Percentiles rank a stretch among this genome's conserved stretches.
Evolutionary conservation across 75 land plant genomes (phyloP).

Genomic region (Chamaecyparis obtusa): DNA sequence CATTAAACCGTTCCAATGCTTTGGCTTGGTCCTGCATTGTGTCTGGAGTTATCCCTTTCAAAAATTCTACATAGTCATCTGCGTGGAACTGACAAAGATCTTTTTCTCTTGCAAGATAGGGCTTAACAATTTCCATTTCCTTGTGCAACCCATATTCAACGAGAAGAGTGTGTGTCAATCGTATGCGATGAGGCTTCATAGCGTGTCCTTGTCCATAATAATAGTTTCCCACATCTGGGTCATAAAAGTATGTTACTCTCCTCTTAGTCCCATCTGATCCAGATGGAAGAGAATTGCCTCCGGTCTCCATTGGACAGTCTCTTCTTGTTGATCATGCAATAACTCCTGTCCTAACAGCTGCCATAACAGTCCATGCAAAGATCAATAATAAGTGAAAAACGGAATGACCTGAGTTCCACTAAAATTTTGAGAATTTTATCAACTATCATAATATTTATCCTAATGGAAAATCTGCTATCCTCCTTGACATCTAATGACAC

Average conservation of each 20-base stretch:
- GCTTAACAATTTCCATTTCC: slow-evolving; percentile 47
- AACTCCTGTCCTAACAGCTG: neutral
- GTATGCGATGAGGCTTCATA: slow-evolving; percentile 73
- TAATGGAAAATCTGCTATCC: neutral
- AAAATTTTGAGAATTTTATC: neutral
- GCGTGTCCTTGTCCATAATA: slow-evolving; percentile 71
- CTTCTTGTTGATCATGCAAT: neutral
- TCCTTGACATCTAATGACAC: neutral
- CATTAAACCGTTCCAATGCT: slow-evolving; percentile 53
- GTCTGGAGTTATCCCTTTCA: slow-evolving; percentile 46
- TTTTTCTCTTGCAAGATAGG: slow-evolving; percentile 50
- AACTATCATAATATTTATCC: neutral
- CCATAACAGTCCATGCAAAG: neutral
- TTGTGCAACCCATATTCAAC: slow-evolving; percentile 52
- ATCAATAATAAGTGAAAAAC: neutral
- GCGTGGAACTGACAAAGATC: slow-evolving; percentile 69
- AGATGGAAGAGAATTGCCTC: slow-evolving; percentile 45
- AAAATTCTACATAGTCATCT: slow-evolving; percentile 60
- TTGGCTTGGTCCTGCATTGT: slow-evolving; percentile 45
- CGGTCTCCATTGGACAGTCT: slow-evolving; percentile 29
- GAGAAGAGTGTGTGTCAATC: slow-evolving; percentile 71
- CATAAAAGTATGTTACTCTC: slow-evolving; percentile 59
- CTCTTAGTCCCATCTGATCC: slow-evolving; percentile 59
- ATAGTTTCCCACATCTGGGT: slow-evolving; percentile 68
- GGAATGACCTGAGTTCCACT: neutral